These are phyloP conservation scores for Cenchrus fungigraminus DNA, from an alignment of 176 grass and related monocot genomes.

Conservation along the genomic window DNA sequence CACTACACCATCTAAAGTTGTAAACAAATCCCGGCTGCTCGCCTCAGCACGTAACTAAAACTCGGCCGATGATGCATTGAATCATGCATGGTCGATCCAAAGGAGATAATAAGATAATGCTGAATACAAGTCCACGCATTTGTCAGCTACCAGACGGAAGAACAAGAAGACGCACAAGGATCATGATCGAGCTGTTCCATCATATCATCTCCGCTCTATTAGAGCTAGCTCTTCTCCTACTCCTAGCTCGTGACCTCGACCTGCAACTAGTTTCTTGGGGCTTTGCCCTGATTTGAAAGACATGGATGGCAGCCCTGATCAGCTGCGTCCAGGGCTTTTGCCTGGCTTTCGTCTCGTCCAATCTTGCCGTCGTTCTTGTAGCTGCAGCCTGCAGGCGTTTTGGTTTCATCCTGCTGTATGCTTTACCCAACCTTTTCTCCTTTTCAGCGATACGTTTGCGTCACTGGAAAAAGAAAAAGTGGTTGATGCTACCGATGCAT, in stretches of 20 bases:
- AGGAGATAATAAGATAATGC: conserved; percentile 18
- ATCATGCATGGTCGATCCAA: not conserved
- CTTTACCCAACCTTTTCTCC: not conserved
- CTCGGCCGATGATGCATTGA: conserved; percentile 7
- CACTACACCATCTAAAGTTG: conserved; percentile 40
- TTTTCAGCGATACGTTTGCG: conserved; percentile 37
- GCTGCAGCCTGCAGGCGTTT: conserved; percentile 8
- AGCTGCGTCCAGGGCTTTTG: not conserved
- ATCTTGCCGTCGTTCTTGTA: conserved; percentile 7
- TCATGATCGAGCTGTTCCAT: not conserved
- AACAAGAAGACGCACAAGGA: not conserved
- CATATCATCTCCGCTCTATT: not conserved
- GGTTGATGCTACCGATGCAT: conserved; percentile 19
- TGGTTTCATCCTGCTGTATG: conserved; percentile 31
- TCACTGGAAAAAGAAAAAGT: not conserved
- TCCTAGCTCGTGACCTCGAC: not conserved
- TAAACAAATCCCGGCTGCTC: conserved; percentile 2
- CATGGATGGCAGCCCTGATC: not conserved
- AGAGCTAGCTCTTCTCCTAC: no score
- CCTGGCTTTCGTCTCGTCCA: conserved; percentile 30
- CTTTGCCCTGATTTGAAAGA: not conserved
- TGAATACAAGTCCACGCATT: not conserved
- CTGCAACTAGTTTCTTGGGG: not conserved
- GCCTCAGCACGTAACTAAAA: conserved; percentile 29
- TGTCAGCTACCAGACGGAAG: not conserved